Evolutionary conservation across 2,329 filamentous ascomycete species (phyloP).

Genomic region (Diaporthe citri): DNA sequence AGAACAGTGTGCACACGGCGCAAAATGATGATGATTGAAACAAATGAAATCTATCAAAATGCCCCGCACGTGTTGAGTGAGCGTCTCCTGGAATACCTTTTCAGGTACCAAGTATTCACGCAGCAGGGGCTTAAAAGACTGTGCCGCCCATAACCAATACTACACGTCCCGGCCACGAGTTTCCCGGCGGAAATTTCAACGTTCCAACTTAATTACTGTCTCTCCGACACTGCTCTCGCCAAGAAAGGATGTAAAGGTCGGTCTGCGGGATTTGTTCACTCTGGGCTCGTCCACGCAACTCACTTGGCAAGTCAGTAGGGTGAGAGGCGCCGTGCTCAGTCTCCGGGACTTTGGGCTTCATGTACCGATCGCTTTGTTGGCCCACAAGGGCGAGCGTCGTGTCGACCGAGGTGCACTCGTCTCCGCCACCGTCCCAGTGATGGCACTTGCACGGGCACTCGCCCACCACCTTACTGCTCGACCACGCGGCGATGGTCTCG

Average conservation of each 20-base stretch:
- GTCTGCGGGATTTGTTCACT: not conserved
- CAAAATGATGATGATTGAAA: not conserved
- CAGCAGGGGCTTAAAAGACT: not conserved
- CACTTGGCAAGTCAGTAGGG: not conserved
- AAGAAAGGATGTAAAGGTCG: not conserved
- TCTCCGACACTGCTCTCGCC: not conserved
- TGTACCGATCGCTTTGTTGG: not conserved
- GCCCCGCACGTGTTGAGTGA: too few species aligned
- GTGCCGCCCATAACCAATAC: not conserved
- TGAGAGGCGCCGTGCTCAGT: too few species aligned
- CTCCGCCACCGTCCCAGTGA: not conserved
- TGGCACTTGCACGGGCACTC: slow-evolving; percentile 18
- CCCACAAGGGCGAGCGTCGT: not conserved
- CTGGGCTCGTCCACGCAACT: not conserved
- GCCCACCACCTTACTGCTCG: not conserved
- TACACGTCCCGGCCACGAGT: not conserved
- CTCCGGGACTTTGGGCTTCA: not conserved
- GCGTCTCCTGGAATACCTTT: not conserved
- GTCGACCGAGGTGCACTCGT: not conserved
- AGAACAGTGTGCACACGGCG: not conserved
- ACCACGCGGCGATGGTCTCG: not conserved
- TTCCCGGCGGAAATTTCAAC: not conserved
- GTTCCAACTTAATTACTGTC: not conserved
- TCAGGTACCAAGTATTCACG: not conserved
- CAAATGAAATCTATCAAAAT: not conserved